Evolutionary conservation across 208 protist genomes (phyloP).

Genomic region (Balamuthia mandrillaris): DNA sequence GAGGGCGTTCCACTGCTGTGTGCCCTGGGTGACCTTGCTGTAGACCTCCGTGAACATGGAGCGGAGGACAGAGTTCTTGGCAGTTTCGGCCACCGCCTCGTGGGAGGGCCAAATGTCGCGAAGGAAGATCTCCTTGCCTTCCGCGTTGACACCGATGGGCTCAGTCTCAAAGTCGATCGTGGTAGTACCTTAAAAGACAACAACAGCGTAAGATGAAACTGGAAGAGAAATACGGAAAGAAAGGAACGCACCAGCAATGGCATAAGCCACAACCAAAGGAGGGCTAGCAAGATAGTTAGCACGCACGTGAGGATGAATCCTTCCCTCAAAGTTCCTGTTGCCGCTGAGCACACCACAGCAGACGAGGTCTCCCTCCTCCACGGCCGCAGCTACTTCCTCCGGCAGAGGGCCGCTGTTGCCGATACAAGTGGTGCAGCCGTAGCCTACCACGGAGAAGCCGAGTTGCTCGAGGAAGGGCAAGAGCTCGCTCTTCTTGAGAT

Average conservation of each 20-base stretch:
- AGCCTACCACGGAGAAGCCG: conserved; percentile 83
- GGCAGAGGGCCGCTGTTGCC: conserved; percentile 88
- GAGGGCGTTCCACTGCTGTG: conserved; percentile 85
- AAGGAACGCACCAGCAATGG: conserved; percentile 84
- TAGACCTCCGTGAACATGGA: conserved; percentile 88
- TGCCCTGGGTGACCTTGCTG: conserved; percentile 78
- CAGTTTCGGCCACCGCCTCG: conserved; percentile 77
- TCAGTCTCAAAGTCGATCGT: conserved; percentile 87
- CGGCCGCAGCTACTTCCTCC: conserved; percentile 75
- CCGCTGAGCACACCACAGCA: conserved; percentile 88
- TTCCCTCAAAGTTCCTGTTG: conserved; percentile 94
- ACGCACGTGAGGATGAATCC: conserved; percentile 87
- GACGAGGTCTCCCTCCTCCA: conserved; percentile 84
- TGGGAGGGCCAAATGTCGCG: conserved; percentile 92
- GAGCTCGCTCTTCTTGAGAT: conserved; percentile 83
- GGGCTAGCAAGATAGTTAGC: conserved; percentile 94
- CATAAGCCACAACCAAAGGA: conserved; percentile 91
- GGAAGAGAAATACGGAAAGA: too few relatives aligned
- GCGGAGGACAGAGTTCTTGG: conserved; percentile 80
- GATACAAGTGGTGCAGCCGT: conserved; percentile 96
- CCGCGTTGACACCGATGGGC: conserved; percentile 69
- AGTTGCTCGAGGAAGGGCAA: conserved; percentile 80
- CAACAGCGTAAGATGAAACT: too few relatives aligned
- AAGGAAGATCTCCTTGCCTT: conserved; percentile 88
- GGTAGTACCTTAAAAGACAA: too few relatives aligned